Base-by-base conservation (phyloP, 805 yeast genomes). In the Wickerhamiella spandovensis region DNA sequence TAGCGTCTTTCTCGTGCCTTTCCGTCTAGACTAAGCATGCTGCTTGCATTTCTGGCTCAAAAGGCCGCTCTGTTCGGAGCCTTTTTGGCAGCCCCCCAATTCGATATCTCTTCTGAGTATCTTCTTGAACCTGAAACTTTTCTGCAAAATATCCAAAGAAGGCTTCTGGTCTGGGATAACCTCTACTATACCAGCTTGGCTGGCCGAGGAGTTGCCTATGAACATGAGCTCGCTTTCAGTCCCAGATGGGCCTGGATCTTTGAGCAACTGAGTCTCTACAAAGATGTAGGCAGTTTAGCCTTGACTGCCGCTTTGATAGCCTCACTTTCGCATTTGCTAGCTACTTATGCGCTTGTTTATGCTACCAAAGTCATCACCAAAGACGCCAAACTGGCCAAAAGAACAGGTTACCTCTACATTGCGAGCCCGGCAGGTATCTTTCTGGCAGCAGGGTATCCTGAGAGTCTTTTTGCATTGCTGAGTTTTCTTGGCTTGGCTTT, bases 191-290 rank as follows among this genome's bases (percentile, higher is more conserved):
- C 75, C 15, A 77, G 79, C 44, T 63, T 81, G 50, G 77, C 84
- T 32, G 61, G 65, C 9, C 64, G 74, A 15, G 78, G 74, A 0
- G 66, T 72, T 1, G 63, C 67, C n/a, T 89, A 72, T 64, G 97
- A 90, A 65, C 95, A 90, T 63, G 95, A 88, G 65, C 84, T 78
- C 73, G 97, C 94, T 4, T 90, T 86, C 62, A 79, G 94, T 24
- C 84, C 84, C 10, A 60, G 78, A 1, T 90, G 95, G 95, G 73
- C 82, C 69, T 61, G 76, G 22, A 44, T 80, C 3, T 64, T 82
- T 56, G 43, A 54, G 35, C 25, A 43, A 15, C 7, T 54, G 37
- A 12, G 50, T 24, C 43, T 54, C 48, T n/a, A 5, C 13, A 30
- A 17, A 25, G 37, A 39, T 18, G 45, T 49, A 13, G 51, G 44